These are phyloP conservation scores for Echites panduratus DNA, from an alignment of 257 asterid genomes.

Conservation along the genomic window DNA sequence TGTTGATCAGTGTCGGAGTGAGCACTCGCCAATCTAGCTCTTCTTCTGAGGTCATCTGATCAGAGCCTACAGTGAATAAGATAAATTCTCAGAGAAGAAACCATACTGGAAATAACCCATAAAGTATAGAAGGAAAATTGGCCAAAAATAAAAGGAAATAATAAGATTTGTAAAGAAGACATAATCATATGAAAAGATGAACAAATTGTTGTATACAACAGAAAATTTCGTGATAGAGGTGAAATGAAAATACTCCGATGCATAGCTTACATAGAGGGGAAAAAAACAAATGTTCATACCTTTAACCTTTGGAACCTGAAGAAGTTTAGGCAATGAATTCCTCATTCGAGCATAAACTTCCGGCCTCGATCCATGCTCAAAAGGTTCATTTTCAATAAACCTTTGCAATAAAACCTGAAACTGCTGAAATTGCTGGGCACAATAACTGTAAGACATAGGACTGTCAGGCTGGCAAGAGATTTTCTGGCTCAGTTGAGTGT, in stretches of 20 bases:
- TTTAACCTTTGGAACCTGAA: constrained; percentile 86
- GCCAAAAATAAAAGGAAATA: background rate
- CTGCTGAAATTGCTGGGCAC: constrained; percentile 95
- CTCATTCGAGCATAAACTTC: constrained; percentile 76
- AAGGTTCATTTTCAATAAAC: constrained; percentile 91
- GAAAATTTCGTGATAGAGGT: background rate
- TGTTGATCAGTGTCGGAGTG: constrained; percentile 54
- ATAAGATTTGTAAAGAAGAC: background rate
- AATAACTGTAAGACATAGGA: constrained; percentile 57
- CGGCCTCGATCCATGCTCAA: constrained; percentile 71
- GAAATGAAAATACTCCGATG: background rate
- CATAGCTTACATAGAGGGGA: too few relatives aligned
- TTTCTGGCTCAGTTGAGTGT: constrained; percentile 77
- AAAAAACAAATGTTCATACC: constrained; percentile 30
- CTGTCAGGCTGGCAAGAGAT: constrained; percentile 49
- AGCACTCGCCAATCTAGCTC: constrained; percentile 37
- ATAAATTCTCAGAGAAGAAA: constrained; percentile 12
- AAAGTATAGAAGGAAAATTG: background rate
- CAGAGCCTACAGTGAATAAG: constrained; percentile 45
- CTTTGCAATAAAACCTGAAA: constrained; percentile 84
- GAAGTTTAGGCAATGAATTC: constrained; percentile 65
- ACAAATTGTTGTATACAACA: background rate
- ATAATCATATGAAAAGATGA: background rate
- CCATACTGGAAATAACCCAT: background rate
- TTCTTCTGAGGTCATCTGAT: constrained; percentile 48